These are phyloP conservation scores for Novymonas esmeraldas DNA, from an alignment of 208 protist species.

Conservation along the genomic window DNA sequence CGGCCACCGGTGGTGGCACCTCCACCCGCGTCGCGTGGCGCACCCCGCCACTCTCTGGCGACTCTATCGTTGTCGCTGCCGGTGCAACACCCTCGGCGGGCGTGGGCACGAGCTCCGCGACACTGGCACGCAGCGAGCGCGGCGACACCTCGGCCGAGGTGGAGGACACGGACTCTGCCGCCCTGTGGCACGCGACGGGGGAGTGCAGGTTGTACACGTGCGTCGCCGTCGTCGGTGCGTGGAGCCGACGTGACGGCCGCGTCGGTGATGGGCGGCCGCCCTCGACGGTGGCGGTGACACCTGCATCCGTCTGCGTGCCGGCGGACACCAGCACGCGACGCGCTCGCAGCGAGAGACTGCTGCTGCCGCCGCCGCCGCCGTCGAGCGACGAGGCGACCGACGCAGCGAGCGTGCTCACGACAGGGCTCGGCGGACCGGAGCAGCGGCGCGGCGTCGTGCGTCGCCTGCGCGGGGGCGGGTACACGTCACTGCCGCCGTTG, in stretches of 20 bases:
- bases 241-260: not conserved
- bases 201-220: not conserved
- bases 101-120: too few species aligned
- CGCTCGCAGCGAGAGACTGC: constrained; percentile 9
- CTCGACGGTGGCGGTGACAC: not conserved
- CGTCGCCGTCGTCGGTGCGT: too few species aligned
- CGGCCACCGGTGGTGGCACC: too few species aligned
- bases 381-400: constrained; percentile 35
- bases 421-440: constrained; percentile 39
- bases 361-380: constrained; percentile 7
- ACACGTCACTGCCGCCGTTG: constrained; percentile 10
- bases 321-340: constrained; percentile 21
- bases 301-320: constrained; percentile 27
- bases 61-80: not conserved
- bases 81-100: too few species aligned
- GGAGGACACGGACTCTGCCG: constrained; percentile 23
- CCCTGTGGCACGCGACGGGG: not conserved
- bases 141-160: constrained; percentile 30
- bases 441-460: constrained; percentile 43
- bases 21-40: not conserved
- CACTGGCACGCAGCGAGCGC: constrained; percentile 16
- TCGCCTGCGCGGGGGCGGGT: constrained; percentile 28
- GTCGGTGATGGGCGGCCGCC: not conserved
- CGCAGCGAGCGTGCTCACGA: constrained; percentile 41
- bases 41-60: not conserved